These are phyloP conservation scores for Boletus semigastroideus DNA, from an alignment of 1,284 basidiomycete species.

Conservation along the genomic window DNA sequence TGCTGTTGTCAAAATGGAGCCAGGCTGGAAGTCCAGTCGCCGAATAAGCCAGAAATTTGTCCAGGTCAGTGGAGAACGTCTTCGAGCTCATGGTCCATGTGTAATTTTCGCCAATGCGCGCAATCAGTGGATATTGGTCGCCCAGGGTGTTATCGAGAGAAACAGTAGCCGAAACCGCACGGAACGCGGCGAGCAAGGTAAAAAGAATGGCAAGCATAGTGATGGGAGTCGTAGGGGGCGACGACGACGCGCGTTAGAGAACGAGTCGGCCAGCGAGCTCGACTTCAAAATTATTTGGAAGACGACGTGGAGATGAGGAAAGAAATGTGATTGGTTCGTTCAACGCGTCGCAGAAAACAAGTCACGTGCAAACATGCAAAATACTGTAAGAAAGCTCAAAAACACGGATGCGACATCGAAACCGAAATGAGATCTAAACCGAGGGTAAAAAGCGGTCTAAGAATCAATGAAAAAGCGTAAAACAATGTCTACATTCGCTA, in stretches of 20 bases:
- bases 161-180: conserved; percentile 42
- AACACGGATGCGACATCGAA: conserved; percentile 11
- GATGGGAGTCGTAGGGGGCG: conserved; percentile 44
- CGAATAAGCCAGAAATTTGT: conserved; percentile 44
- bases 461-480: background rate
- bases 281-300: conserved; percentile 23
- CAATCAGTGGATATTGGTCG: conserved; percentile 62
- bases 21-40: conserved; percentile 57
- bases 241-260: conserved; percentile 42
- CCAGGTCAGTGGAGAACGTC: conserved; percentile 57
- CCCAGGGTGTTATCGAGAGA: conserved; percentile 51
- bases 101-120: conserved; percentile 56
- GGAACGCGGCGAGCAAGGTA: conserved; percentile 40
- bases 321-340: conserved; percentile 16
- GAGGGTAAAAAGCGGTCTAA: background rate
- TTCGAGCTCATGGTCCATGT: conserved; percentile 60
- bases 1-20: conserved; percentile 60
- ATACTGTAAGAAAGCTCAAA: conserved; percentile 2
- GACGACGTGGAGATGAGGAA: conserved; percentile 9
- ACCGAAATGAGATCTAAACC: conserved; percentile 27
- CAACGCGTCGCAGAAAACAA: conserved; percentile 19
- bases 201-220: conserved; percentile 69
- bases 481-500: conserved; percentile 24
- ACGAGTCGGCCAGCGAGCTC: conserved; percentile 63
- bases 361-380: conserved; percentile 28